Percentiles rank a stretch among this genome's conserved stretches.
Conservation (phyloP, 176 grass and related monocot genomes). For the Carex scoparia region DNA sequence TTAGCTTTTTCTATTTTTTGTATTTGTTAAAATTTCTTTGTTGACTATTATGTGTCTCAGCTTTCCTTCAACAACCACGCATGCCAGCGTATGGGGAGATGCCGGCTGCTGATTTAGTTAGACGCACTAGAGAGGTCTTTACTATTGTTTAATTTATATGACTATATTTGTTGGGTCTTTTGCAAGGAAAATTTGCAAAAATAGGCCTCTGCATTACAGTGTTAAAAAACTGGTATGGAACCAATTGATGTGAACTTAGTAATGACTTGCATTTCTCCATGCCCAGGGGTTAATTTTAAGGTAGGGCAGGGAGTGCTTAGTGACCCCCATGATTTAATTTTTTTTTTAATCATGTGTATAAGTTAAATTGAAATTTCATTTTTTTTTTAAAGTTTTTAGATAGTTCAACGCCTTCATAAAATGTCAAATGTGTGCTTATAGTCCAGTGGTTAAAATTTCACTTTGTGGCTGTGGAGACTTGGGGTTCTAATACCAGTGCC, state of each 20-base stretch:
- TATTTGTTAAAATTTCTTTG: neutral
- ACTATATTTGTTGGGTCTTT: neutral
- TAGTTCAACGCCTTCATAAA: too few species aligned
- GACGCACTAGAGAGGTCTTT: conserved; percentile 78
- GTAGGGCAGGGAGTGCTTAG: too few species aligned
- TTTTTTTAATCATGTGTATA: too few species aligned
- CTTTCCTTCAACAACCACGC: conserved; percentile 85
- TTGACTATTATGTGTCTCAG: conserved; percentile 40
- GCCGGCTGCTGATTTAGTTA: conserved; percentile 84
- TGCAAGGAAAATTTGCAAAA: conserved; percentile 5
- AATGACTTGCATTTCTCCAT: neutral
- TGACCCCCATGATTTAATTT: too few species aligned
- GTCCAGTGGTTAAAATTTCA: too few species aligned
- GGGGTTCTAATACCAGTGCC: too few species aligned
- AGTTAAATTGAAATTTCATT: too few species aligned
- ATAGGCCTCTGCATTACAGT: neutral
- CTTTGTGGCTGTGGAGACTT: too few species aligned
- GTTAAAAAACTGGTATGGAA: neutral
- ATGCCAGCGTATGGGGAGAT: conserved; percentile 78
- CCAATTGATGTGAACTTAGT: neutral
- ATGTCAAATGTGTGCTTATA: too few species aligned
- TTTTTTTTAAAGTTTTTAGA: too few species aligned
- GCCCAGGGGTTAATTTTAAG: too few species aligned
- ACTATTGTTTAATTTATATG: conserved; percentile 10
- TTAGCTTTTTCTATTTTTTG: neutral